Percentiles rank a stretch among this genome's conserved stretches.
phyloP scores from a whole-genome alignment of 2,329 filamentous ascomycete species.

The Metarhizium humberi region DNA sequence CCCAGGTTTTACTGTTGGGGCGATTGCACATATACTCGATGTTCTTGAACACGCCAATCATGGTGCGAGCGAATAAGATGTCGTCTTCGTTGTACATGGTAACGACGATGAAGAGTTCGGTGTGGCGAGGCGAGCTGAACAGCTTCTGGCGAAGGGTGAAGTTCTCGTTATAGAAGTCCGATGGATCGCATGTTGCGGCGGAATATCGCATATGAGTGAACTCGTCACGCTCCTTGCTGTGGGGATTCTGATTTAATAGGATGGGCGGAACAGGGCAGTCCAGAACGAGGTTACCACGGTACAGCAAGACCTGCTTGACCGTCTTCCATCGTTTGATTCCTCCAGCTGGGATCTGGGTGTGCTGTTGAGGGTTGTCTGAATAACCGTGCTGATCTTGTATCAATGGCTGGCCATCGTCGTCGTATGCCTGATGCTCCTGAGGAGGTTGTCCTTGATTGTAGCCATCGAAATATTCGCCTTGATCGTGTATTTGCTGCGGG shows the following conservation, averaged over 20 bases:
- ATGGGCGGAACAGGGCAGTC: constrained; percentile 92
- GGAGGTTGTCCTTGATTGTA: constrained; percentile 17
- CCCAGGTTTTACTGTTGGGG: constrained; percentile 93
- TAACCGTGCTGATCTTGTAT: background rate
- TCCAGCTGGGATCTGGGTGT: constrained; percentile 23
- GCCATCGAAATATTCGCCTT: background rate
- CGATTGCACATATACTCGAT: constrained; percentile 96
- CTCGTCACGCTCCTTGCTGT: constrained; percentile 78
- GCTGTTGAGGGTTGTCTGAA: background rate
- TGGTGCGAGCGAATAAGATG: constrained; percentile 85
- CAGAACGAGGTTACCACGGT: constrained; percentile 91
- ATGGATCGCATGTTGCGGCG: constrained; percentile 87
- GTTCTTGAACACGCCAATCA: constrained; percentile 98
- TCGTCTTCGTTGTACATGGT: constrained; percentile 99
- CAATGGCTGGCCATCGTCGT: background rate
- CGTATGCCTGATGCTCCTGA: constrained; percentile 11
- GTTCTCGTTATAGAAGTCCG: constrained; percentile 77
- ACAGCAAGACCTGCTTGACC: constrained; percentile 95
- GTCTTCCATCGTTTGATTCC: constrained; percentile 89
- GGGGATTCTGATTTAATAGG: constrained; percentile 77
- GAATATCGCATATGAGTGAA: constrained; percentile 90
- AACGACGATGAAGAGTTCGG: constrained; percentile 90
- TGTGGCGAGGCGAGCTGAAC: constrained; percentile 86
- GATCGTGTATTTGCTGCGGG: background rate
- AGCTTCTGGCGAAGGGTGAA: constrained; percentile 88